A percentile compares a stretch with the other conserved stretches of the same genome.
phyloP scores from a whole-genome alignment of 768 basidiomycete genomes.

The Dacryopinax spathularia region DNA sequence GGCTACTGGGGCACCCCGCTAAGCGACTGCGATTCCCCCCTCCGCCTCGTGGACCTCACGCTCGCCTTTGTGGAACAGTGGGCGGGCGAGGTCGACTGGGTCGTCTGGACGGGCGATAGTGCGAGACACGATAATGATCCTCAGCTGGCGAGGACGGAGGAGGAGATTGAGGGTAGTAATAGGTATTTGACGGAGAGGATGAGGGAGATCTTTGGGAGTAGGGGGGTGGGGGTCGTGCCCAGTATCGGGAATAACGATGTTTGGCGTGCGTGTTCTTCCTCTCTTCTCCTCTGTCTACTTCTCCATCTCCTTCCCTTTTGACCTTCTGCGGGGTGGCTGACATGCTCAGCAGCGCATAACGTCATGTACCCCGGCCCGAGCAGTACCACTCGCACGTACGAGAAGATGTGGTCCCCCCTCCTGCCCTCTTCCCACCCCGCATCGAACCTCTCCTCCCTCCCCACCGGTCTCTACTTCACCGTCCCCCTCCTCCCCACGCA shows the following conservation, averaged over 20 bases:
- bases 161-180: slow-evolving; percentile 69
- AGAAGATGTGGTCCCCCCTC: slow-evolving; percentile 65
- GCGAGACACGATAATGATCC: slow-evolving; percentile 79
- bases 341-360: slow-evolving; percentile 5
- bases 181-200: slow-evolving; percentile 50
- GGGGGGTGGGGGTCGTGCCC: slow-evolving; percentile 65
- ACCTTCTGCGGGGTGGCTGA: not conserved
- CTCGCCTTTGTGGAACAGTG: slow-evolving; percentile 70
- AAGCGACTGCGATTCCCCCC: slow-evolving; percentile 71
- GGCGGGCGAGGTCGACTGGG: slow-evolving; percentile 77
- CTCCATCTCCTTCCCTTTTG: not conserved
- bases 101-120: slow-evolving; percentile 75
- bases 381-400: not conserved
- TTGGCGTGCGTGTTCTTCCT: slow-evolving; percentile 42
- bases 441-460: not conserved
- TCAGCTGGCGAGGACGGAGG: slow-evolving; percentile 59
- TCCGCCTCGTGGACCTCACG: slow-evolving; percentile 63
- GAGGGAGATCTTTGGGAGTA: slow-evolving; percentile 51
- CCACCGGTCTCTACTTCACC: slow-evolving; percentile 40
- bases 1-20: not conserved
- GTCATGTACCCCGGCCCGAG: slow-evolving; percentile 8
- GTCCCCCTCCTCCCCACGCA: slow-evolving; percentile 62
- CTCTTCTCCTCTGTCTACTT: not conserved
- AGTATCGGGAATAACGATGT: slow-evolving; percentile 85
- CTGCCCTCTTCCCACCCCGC: slow-evolving; percentile 50